Evolutionary conservation across 2,329 filamentous ascomycete genomes (phyloP).

Genomic region (Penicillium thymicola): DNA sequence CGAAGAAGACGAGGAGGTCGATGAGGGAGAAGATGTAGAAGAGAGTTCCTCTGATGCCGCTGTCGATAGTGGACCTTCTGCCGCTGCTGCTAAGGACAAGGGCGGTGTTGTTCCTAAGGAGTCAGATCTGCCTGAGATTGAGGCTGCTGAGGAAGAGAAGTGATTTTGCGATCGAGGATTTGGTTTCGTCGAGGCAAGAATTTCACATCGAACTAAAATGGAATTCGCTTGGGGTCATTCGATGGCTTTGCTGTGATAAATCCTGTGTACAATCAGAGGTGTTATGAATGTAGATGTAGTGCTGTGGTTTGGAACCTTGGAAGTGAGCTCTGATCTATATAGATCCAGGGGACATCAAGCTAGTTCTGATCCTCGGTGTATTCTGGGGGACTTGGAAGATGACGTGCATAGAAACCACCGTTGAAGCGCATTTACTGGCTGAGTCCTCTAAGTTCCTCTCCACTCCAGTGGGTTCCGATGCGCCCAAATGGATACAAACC

Average conservation of each 20-base stretch:
- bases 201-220: not conserved
- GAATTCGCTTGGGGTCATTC: not conserved
- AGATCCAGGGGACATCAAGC: not conserved
- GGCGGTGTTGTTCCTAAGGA: conserved; percentile 30
- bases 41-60: conserved; percentile 30
- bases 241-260: not conserved
- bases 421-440: not conserved
- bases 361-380: not conserved
- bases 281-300: not conserved
- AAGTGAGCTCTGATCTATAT: not conserved
- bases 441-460: not conserved
- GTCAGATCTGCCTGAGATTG: conserved; percentile 30
- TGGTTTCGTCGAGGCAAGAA: not conserved
- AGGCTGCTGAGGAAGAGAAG: conserved; percentile 27
- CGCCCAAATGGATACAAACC: not conserved
- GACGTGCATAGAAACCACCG: not conserved
- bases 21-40: conserved; percentile 19
- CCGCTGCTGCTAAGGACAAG: conserved; percentile 35
- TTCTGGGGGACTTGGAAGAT: not conserved
- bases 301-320: not conserved
- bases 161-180: not conserved
- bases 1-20: conserved; percentile 17
- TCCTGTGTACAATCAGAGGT: not conserved
- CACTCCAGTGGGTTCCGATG: not conserved
- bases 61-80: conserved; percentile 33